Percentiles rank a stretch among this genome's conserved stretches.
phyloP scores from a whole-genome alignment of 768 basidiomycete species.

The Trametopsis cervina region DNA sequence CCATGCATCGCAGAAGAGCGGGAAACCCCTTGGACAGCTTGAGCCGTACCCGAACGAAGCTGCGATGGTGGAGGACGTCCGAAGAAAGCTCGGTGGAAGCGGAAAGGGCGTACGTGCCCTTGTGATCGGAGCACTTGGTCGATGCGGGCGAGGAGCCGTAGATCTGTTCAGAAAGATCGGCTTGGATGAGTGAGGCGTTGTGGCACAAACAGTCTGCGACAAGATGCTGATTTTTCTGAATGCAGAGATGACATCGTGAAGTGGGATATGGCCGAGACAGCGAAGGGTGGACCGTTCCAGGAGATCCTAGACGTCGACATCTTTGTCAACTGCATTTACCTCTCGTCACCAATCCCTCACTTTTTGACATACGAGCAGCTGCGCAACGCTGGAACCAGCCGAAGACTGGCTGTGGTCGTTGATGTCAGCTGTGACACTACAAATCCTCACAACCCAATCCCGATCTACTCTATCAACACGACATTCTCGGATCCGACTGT shows the following conservation, averaged over 20 bases:
- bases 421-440: constrained; percentile 99
- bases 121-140: constrained; percentile 92
- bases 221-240: neutral
- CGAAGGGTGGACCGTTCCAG: constrained; percentile 91
- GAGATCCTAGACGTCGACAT: constrained; percentile 97
- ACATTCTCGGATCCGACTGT: constrained; percentile 92
- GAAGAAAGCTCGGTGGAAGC: constrained; percentile 52
- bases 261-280: constrained; percentile 97
- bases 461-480: constrained; percentile 90
- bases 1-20: constrained; percentile 56
- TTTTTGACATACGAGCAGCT: constrained; percentile 74
- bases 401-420: constrained; percentile 77
- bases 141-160: constrained; percentile 92
- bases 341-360: constrained; percentile 76
- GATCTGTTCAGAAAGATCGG: constrained; percentile 95
- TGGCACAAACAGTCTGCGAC: constrained; percentile 3
- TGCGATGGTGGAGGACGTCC: constrained; percentile 77
- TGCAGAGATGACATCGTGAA: constrained; percentile 86
- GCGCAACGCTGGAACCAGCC: constrained; percentile 54
- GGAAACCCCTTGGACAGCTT: constrained; percentile 55
- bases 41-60: constrained; percentile 79
- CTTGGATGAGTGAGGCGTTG: constrained; percentile 74
- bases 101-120: constrained; percentile 77
- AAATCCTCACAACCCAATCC: constrained; percentile 97
- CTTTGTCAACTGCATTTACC: constrained; percentile 99